Conservation (phyloP, 345 rosid species). For the Citrus maxima region DNA sequence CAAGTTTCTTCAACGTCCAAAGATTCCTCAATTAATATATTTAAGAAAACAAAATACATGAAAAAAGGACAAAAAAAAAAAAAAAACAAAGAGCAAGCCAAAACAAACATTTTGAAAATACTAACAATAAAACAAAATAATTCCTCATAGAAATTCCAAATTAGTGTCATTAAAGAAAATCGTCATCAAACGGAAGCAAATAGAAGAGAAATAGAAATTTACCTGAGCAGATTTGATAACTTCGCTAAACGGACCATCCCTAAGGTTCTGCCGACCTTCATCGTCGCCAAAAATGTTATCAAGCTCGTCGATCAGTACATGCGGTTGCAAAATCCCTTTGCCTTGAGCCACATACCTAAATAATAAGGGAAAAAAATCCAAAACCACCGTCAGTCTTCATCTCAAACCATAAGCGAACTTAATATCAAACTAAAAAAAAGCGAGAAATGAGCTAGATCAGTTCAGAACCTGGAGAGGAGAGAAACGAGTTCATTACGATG, state of each 20-base stretch:
- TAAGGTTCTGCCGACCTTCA: constrained; percentile 41
- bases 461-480: constrained; percentile 81
- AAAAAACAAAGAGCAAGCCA: not conserved
- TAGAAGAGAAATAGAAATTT: not conserved
- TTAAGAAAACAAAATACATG: not conserved
- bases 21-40: not conserved
- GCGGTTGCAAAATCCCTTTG: constrained; percentile 86
- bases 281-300: constrained; percentile 59
- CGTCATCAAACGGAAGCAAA: not conserved
- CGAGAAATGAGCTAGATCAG: not conserved
- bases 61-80: not conserved
- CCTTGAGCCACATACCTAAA: constrained; percentile 92
- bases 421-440: not conserved
- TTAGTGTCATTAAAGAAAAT: not conserved
- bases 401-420: constrained; percentile 1
- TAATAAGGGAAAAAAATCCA: not conserved
- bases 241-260: constrained; percentile 71
- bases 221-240: constrained; percentile 79
- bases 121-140: not conserved
- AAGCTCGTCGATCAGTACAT: constrained; percentile 80
- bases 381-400: constrained; percentile 3
- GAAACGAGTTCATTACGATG: constrained; percentile 92
- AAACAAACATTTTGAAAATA: not conserved
- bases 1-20: not conserved
- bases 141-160: not conserved